Evolutionary conservation across 73 alveolate genomes (phyloP), one percentile per base, ranked within the genome.

Genomic region (Paramecium primaurelia): DNA sequence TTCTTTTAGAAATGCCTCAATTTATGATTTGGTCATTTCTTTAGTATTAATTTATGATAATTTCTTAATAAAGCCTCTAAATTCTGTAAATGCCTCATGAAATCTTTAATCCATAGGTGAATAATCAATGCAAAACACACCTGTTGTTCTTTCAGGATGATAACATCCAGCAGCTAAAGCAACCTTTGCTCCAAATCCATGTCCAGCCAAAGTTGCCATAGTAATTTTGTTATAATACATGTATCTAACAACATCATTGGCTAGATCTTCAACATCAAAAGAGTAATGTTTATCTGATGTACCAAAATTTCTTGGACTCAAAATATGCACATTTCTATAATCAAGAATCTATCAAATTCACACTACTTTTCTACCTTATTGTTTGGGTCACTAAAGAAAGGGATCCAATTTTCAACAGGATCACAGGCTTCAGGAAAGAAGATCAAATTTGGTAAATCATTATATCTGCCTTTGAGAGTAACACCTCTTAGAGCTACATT

Each of bases 161-260:
- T 92, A 68, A 42, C 95, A 88, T 38, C 97, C 98, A 58, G 97
- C 92, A 18, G 97, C 98, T 28, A 94, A 75, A 37, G 98, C 98
- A 36, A 96, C 97, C 94, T 95, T 96, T 20, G 97, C 98, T 45
- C 98, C 98, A 86, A 96, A 95, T 59, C 98, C 98, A 86, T 96
- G 98, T 37, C 98, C 98, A 22, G 96, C 98, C 85, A 96, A 87
- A 47, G 97, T 92, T 22, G 98, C 98, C 95, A 94, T 59, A 4
- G 97, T 90, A 71, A 96, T 92, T 30, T 86, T 75, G 92, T 96
- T 69, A 32, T 93, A 92, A 86, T 96, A 96, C 98, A 96, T 96
- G 54, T 71, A 96, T 93, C 98, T 84, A 40, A 92, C 83, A 80
- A 96, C 96, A 87, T 96, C 98, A 37, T 85, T 84, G 54, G 97